Evolutionary conservation across 805 yeast genomes (phyloP).

Genomic region (Limtongozyma cylindracea): DNA sequence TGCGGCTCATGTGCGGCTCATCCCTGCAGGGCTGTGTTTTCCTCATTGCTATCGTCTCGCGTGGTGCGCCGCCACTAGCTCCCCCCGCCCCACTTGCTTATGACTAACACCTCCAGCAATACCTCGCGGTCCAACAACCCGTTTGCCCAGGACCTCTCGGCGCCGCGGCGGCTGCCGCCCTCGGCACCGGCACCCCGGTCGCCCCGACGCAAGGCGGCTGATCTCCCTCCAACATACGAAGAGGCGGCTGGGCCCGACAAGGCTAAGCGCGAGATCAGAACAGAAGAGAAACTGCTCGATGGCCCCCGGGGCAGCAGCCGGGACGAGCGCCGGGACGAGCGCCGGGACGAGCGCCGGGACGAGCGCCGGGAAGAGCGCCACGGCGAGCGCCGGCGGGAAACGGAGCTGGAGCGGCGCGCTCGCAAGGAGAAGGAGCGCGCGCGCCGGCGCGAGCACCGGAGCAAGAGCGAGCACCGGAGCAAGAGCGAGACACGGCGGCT

Average conservation of each 20-base stretch:
- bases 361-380: constrained; percentile 3
- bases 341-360: constrained; percentile 3
- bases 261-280: constrained; percentile 4
- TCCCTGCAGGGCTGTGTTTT: no score
- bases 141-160: constrained; percentile 22
- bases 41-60: no score
- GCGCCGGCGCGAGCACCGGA: constrained; percentile 2
- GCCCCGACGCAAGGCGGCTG: no score
- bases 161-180: no score
- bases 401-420: constrained; percentile 1
- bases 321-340: constrained; percentile 2
- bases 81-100: no score
- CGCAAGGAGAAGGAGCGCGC: constrained; percentile 1
- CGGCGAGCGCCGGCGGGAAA: constrained; percentile 3
- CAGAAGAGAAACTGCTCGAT: constrained; percentile 2
- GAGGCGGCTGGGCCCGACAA: constrained; percentile 31
- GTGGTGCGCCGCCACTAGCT: no score
- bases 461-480: constrained; percentile 2
- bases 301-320: constrained; percentile 4
- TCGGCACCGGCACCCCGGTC: no score
- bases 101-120: no score
- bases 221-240: constrained; percentile 38
- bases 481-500: constrained; percentile 1
- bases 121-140: constrained; percentile 28
- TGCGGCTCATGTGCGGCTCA: no score